Evolutionary conservation across 345 rosid genomes (phyloP), one percentile per base, ranked within the genome.

Genomic region (Clausena lansium): DNA sequence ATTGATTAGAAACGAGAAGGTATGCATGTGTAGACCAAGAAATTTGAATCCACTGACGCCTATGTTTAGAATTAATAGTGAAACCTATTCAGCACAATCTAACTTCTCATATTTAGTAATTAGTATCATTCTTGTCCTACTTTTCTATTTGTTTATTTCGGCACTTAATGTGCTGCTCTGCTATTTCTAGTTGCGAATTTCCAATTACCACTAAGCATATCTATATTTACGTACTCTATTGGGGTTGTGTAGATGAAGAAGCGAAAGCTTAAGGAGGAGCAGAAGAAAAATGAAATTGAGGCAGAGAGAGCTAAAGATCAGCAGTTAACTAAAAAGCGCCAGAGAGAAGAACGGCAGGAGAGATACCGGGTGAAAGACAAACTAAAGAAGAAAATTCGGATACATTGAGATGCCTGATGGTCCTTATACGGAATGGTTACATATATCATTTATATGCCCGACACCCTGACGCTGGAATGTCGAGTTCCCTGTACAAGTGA

Each of bases 291-390:
- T 73, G 75, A 77, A 77, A 75, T 79, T 0, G 90, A 87, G 70
- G 81, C 80, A 69, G 85, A 92, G 85, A 92, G 76, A 86, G 93
- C 91, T 4, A 96, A 96, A 88, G 94, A 83, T 0, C 95, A 91
- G 62, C 81, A 81, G 81, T 32, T 85, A 76, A 81, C 77, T 1
- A 89, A 82, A 81, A 96, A 96, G 83, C 95, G 97, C 38, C 86
- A 67, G 59, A 91, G 98, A 81, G 98, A 90, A 79, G 94, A 91
- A 83, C 78, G 91, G 58, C 89, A 90, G 77, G 98, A 89, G 76
- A 89, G 93, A 73, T 92, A 90, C 76, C 78, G 95, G 38, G 84
- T 17, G 70, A 85, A 92, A 79, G 98, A 94, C 66, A 92, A 94
- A 77, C 32, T 70, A 47, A 86, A 82, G 85, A 93, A 95, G 88